Conservation (phyloP, 306 rosid species). For the Boehmeria nivea region DNA sequence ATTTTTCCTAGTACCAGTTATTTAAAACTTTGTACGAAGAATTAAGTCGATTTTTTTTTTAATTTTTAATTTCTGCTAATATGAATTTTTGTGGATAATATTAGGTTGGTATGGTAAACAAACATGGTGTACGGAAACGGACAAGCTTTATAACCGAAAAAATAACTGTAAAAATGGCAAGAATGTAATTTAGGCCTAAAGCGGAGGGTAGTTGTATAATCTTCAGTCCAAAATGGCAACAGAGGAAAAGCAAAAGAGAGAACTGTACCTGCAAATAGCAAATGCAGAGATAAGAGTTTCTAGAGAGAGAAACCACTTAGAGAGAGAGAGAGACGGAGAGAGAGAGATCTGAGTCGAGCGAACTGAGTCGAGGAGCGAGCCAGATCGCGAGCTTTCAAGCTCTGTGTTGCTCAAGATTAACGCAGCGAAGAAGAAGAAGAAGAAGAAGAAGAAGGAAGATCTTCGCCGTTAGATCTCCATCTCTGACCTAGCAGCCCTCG, state of each 20-base stretch:
- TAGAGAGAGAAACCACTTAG: neutral
- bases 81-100: too few species aligned
- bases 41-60: too few species aligned
- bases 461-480: slow-evolving; percentile 57
- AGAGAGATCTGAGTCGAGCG: slow-evolving; percentile 27
- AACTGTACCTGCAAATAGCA: slow-evolving; percentile 18
- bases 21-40: too few species aligned
- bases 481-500: slow-evolving; percentile 11
- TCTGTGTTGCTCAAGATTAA: slow-evolving; percentile 39
- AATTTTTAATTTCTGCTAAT: too few species aligned
- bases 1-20: too few species aligned
- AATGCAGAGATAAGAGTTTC: slow-evolving; percentile 1
- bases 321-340: slow-evolving; percentile 2
- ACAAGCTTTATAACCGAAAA: neutral
- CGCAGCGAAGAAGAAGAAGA: slow-evolving; percentile 3
- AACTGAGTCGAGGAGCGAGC: slow-evolving; percentile 29
- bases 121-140: neutral
- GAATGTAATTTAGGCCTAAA: slow-evolving; percentile 9
- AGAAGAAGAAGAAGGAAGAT: slow-evolving; percentile 22
- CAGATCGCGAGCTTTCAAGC: slow-evolving; percentile 29
- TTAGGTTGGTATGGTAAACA: neutral
- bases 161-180: slow-evolving; percentile 19
- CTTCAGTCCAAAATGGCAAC: slow-evolving; percentile 22
- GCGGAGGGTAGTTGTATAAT: slow-evolving; percentile 13
- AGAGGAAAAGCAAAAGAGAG: slow-evolving; percentile 30